Evolutionary conservation across 257 asterid species (phyloP).

Genomic region (Rhazya stricta): DNA sequence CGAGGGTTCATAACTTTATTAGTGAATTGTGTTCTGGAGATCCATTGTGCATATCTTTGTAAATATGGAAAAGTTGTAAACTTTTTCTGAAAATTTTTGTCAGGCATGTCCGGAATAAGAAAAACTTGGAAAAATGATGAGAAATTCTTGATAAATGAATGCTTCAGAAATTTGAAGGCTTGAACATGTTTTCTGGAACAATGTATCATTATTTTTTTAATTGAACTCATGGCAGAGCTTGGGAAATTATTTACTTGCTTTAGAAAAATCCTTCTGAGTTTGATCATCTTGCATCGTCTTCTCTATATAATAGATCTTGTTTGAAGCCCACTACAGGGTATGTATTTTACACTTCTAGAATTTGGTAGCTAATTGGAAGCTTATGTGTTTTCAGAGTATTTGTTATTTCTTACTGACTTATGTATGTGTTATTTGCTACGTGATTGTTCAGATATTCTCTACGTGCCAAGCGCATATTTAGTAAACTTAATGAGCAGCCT

Average conservation of each 20-base stretch:
- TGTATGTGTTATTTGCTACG: conserved; percentile 8
- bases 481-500: conserved; percentile 71
- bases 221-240: neutral
- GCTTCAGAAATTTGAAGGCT: neutral
- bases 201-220: neutral
- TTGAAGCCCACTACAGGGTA: neutral
- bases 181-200: neutral
- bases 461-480: conserved; percentile 64
- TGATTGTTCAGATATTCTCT: conserved; percentile 52
- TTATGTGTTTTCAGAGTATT: neutral
- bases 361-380: neutral
- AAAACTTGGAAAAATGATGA: neutral
- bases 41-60: neutral
- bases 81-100: neutral
- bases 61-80: neutral
- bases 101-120: neutral
- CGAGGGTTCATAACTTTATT: neutral
- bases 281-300: neutral
- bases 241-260: neutral
- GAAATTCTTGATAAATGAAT: neutral
- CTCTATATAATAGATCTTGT: neutral
- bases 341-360: neutral
- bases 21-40: neutral
- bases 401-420: conserved; percentile 4
- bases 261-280: neutral